Percentiles rank a stretch among this genome's conserved stretches.
Conservation (phyloP, 73 alveolate species). For the Paramecium tetraurelia region DNA sequence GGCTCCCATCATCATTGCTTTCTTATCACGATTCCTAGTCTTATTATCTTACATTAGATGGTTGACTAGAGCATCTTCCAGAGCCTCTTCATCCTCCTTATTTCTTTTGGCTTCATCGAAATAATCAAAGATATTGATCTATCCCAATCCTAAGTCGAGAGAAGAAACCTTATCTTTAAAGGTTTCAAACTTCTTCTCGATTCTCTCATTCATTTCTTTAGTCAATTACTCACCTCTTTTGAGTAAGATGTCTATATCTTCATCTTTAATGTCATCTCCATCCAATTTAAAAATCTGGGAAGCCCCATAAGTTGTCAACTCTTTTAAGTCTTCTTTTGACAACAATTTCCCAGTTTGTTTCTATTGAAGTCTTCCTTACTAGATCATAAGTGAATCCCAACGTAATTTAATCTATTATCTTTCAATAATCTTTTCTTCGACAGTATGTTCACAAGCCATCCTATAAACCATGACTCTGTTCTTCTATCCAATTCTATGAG, state of each 20-base stretch:
- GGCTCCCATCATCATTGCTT: slow-evolving; percentile 50
- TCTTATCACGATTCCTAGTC: slow-evolving; percentile 68
- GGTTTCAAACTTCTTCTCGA: slow-evolving; percentile 60
- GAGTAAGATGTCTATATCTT: slow-evolving; percentile 88
- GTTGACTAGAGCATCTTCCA: slow-evolving; percentile 64
- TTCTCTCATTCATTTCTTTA: slow-evolving; percentile 63
- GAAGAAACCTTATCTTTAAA: slow-evolving; percentile 77
- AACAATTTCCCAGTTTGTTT: slow-evolving; percentile 75
- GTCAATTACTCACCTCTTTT: slow-evolving; percentile 90
- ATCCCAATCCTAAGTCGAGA: slow-evolving; percentile 40
- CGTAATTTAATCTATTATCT: slow-evolving; percentile 93
- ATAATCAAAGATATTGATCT: slow-evolving; percentile 87
- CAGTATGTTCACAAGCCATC: slow-evolving; percentile 91
- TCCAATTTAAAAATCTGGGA: slow-evolving; percentile 89
- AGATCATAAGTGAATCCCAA: slow-evolving; percentile 93
- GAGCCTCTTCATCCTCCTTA: slow-evolving; percentile 75
- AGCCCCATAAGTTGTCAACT: slow-evolving; percentile 97
- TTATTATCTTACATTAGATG: slow-evolving; percentile 36
- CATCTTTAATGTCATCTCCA: slow-evolving; percentile 77
- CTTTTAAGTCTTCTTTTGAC: slow-evolving; percentile 94
- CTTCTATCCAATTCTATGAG: slow-evolving; percentile 99
- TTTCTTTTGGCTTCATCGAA: slow-evolving; percentile 91
- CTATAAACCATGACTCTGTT: slow-evolving; percentile 93
- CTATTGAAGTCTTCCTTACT: slow-evolving; percentile 86
- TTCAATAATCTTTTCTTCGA: slow-evolving; percentile 98